phyloP scores from a whole-genome alignment of 441 rosid genomes.

The Omphalea diandra region DNA sequence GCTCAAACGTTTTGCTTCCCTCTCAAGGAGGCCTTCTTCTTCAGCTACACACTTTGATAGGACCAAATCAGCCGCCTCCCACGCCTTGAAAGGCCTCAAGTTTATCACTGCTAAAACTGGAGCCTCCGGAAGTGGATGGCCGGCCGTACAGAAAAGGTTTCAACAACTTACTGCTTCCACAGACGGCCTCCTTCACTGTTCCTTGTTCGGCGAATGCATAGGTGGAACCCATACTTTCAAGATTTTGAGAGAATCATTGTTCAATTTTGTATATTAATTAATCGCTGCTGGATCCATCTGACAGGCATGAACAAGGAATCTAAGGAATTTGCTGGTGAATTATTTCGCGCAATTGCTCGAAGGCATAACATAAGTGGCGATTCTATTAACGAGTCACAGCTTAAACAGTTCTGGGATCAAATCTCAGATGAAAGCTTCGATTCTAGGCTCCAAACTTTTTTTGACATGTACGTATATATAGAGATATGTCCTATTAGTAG shows the following conservation, averaged over 20 bases:
- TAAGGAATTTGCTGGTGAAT: conserved; percentile 73
- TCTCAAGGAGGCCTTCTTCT: conserved; percentile 44
- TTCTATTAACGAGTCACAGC: conserved; percentile 60
- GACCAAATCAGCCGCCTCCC: conserved; percentile 66
- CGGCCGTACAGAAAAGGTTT: conserved; percentile 60
- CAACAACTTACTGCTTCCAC: conserved; percentile 51
- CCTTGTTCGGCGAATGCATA: conserved; percentile 77
- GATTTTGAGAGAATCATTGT: no score
- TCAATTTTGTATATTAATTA: no score
- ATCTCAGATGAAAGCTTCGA: conserved; percentile 84
- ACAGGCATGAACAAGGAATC: conserved; percentile 86
- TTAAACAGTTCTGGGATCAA: conserved; percentile 71
- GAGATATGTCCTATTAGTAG: no score
- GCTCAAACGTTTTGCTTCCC: conserved; percentile 58
- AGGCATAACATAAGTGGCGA: conserved; percentile 58
- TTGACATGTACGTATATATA: conserved; percentile 60
- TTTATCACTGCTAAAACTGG: conserved; percentile 63
- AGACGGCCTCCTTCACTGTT: conserved; percentile 52
- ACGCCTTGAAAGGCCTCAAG: conserved; percentile 75
- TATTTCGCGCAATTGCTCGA: conserved; percentile 68
- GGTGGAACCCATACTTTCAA: no score
- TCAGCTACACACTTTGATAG: conserved; percentile 48
- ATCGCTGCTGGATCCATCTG: background rate
- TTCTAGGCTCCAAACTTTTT: conserved; percentile 80
- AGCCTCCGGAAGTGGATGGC: conserved; percentile 49